Percentiles rank a stretch among this genome's conserved stretches.
phyloP scores from a whole-genome alignment of 331 rosid genomes.

The Malus hybrid region DNA sequence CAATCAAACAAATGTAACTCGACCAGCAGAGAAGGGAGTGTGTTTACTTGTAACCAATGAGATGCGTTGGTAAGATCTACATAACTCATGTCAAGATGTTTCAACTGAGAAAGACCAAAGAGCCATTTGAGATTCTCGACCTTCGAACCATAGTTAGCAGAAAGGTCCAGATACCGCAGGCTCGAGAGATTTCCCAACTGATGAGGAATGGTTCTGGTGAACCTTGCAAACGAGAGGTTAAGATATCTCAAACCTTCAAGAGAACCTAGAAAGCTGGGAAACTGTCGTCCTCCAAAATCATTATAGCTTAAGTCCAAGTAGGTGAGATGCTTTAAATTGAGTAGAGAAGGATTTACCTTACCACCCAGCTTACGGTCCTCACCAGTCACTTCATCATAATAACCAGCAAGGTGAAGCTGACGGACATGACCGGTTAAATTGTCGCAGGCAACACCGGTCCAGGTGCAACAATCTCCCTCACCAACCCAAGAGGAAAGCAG shows the following conservation, averaged over 20 bases:
- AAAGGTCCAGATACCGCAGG: not conserved
- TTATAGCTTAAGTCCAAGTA: not conserved
- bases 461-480: not conserved
- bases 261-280: not conserved
- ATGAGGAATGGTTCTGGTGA: not conserved
- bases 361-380: rapidly evolving
- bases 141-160: rapidly evolving
- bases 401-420: not conserved
- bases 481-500: not conserved
- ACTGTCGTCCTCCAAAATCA: rapidly evolving
- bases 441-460: not conserved
- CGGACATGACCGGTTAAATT: not conserved
- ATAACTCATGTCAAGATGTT: rapidly evolving
- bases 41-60: not conserved
- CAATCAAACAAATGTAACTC: rapidly evolving
- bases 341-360: not conserved
- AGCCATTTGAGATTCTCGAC: not conserved
- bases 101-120: not conserved
- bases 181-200: not conserved
- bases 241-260: not conserved
- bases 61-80: not conserved
- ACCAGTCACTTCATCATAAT: not conserved
- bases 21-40: not conserved
- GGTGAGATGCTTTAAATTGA: not conserved
- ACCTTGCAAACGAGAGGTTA: rapidly evolving